These are phyloP conservation scores for sweet orange (Citrus sinensis) DNA, from an alignment of 345 rosid species.

Conservation along the genomic window DNA sequence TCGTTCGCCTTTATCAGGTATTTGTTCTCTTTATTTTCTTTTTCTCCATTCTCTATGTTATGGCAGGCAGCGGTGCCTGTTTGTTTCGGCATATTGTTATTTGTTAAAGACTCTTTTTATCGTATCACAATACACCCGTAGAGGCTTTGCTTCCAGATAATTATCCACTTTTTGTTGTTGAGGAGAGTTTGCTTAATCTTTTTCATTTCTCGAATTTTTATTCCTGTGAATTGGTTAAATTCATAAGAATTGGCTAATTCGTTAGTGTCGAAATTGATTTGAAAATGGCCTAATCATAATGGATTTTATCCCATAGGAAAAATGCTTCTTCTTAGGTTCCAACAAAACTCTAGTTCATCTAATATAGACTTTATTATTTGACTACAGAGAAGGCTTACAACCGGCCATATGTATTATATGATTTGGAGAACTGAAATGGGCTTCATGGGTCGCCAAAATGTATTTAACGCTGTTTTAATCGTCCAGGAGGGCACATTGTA, in stretches of 20 bases:
- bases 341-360: neutral
- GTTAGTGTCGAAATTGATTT: neutral
- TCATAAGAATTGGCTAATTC: too few relatives aligned
- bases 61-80: neutral
- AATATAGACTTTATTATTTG: neutral
- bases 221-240: too few relatives aligned
- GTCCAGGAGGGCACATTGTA: neutral
- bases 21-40: neutral
- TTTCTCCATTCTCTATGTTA: neutral
- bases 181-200: too few relatives aligned
- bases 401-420: neutral
- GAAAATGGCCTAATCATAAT: neutral
- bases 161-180: too few relatives aligned
- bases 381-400: neutral
- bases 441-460: neutral
- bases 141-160: too few relatives aligned
- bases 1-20: slow-evolving; percentile 80
- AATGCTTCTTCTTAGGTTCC: neutral
- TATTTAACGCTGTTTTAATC: neutral
- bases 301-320: neutral
- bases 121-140: too few relatives aligned
- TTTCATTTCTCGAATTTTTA: too few relatives aligned
- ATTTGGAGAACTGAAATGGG: neutral
- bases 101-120: too few relatives aligned
- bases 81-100: neutral